These are phyloP conservation scores for Porphyra umbilicalis DNA, from an alignment of 31 red algal species.

Conservation along the genomic window DNA sequence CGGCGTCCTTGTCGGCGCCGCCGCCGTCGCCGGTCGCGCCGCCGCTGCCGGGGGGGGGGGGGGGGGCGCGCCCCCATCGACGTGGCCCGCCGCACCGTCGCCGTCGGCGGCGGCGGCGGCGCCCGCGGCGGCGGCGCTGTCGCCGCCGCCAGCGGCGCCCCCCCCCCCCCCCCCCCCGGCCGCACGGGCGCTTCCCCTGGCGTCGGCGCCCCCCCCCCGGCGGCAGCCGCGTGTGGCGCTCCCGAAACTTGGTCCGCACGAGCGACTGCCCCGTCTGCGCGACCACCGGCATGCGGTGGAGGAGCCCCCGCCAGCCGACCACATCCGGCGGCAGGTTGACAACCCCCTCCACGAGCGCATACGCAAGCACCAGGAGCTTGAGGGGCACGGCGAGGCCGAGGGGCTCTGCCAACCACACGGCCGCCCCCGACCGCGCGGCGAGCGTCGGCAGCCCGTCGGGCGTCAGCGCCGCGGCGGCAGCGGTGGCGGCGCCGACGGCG, in stretches of 20 bases:
- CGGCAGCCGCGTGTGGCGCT: not conserved
- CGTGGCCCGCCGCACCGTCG: no score
- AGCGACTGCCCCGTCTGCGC: not conserved
- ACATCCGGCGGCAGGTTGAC: not conserved
- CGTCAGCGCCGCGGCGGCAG: not conserved
- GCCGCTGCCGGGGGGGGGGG: no score
- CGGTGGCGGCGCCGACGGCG: not conserved
- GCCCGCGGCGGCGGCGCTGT: no score
- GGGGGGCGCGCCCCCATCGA: no score
- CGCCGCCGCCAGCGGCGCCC: no score
- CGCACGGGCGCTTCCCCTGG: not conserved
- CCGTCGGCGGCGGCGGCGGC: not conserved
- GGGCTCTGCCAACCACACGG: not conserved
- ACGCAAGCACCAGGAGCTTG: not conserved
- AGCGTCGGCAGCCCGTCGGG: not conserved
- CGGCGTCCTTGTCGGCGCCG: no score
- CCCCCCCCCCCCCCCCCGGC: not conserved
- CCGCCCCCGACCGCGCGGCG: not conserved
- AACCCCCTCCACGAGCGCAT: not conserved
- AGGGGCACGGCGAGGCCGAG: not conserved
- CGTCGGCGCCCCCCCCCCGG: not conserved
- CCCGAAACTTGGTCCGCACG: not conserved
- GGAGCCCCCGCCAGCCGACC: not conserved
- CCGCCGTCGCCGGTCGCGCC: not conserved
- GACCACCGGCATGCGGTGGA: not conserved